Percentiles rank a stretch among this genome's conserved stretches.
Evolutionary conservation across 352 stramenopile genomes (phyloP).

Genomic region (Blastocystis sp.): DNA sequence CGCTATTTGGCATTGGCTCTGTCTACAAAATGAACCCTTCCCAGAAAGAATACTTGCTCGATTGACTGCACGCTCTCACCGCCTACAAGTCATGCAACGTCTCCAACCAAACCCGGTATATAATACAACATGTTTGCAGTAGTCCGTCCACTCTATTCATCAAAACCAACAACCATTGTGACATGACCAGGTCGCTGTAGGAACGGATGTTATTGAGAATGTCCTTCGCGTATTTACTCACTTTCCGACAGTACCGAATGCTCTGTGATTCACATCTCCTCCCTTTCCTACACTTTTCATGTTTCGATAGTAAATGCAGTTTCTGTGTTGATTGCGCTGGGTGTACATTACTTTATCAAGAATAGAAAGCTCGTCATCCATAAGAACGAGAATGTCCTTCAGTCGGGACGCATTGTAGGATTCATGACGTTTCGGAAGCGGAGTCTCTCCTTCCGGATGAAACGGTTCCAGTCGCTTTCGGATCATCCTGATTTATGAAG

Average conservation of each 20-base stretch:
- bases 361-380: constrained; percentile 15
- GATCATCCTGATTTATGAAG: background rate
- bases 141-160: constrained; percentile 10
- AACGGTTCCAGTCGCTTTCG: background rate
- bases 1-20: background rate
- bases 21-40: background rate
- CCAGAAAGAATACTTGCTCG: background rate
- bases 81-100: background rate
- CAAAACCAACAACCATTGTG: background rate
- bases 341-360: constrained; percentile 39
- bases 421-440: background rate
- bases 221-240: background rate
- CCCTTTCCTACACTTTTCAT: background rate
- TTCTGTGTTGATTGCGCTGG: constrained; percentile 3
- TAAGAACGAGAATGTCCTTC: background rate
- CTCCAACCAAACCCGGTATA: background rate
- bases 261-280: background rate
- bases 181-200: background rate
- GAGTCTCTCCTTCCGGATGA: background rate
- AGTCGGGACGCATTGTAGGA: background rate
- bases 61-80: background rate
- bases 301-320: constrained; percentile 2
- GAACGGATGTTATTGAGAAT: background rate
- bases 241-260: constrained; percentile 11
- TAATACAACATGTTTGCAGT: constrained; percentile 20